Evolutionary conservation across 768 basidiomycete genomes (phyloP).

Genomic region (Strobilomyces confusus): DNA sequence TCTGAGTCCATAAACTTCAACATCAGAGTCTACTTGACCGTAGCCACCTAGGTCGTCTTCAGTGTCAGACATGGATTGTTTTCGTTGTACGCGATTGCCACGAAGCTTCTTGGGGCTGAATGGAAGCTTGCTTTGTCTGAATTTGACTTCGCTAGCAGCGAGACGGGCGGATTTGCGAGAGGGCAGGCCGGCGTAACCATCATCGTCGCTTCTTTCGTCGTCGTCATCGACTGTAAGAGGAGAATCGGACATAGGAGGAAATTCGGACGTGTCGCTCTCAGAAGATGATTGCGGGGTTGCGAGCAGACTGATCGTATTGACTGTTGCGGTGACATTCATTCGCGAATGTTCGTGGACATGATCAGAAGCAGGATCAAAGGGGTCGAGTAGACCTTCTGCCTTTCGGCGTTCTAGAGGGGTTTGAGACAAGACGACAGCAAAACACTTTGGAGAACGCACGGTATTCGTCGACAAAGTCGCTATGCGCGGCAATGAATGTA

Average conservation of each 20-base stretch:
- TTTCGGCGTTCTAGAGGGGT: slow-evolving; percentile 42
- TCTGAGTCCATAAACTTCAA: slow-evolving; percentile 29
- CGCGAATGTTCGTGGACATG: slow-evolving; percentile 59
- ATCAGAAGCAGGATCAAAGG: slow-evolving; percentile 58
- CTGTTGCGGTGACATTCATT: slow-evolving; percentile 35
- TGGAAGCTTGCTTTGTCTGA: slow-evolving; percentile 40
- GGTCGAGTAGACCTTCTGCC: slow-evolving; percentile 37
- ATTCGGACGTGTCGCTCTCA: slow-evolving; percentile 12
- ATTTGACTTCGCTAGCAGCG: neutral
- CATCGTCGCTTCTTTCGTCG: slow-evolving; percentile 15
- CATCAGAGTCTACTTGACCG: slow-evolving; percentile 29
- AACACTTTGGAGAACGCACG: slow-evolving; percentile 37
- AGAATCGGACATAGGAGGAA: slow-evolving; percentile 11
- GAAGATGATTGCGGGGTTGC: slow-evolving; percentile 2
- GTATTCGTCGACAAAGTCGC: slow-evolving; percentile 51
- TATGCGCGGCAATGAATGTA: slow-evolving; percentile 36
- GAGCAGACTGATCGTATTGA: slow-evolving; percentile 18
- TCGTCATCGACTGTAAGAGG: slow-evolving; percentile 29
- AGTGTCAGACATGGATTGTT: slow-evolving; percentile 29
- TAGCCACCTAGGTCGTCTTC: slow-evolving; percentile 40
- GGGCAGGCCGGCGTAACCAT: slow-evolving; percentile 1
- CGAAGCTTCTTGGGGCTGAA: slow-evolving; percentile 69
- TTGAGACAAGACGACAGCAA: slow-evolving; percentile 8
- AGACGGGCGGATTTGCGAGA: slow-evolving; percentile 21
- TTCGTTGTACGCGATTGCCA: slow-evolving; percentile 26